These are phyloP conservation scores for Calonectria montana DNA, from an alignment of 2,329 filamentous ascomycete species.

Conservation along the genomic window DNA sequence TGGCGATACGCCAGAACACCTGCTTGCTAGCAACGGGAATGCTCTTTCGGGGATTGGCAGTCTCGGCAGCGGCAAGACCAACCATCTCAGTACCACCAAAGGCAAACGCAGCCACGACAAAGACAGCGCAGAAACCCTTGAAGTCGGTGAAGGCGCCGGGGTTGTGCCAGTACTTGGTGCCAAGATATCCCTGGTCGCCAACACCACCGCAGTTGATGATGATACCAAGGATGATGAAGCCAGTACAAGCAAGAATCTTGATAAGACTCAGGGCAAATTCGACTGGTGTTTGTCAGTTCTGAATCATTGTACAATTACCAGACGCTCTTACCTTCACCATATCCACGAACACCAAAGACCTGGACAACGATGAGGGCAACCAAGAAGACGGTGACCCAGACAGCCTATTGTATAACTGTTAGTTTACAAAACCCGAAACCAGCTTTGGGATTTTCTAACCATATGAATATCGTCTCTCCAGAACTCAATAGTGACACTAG, in stretches of 20 bases:
- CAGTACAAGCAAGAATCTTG: constrained; percentile 78
- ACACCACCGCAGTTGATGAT: constrained; percentile 87
- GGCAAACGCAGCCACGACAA: constrained; percentile 80
- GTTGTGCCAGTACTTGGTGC: constrained; percentile 78
- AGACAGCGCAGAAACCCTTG: constrained; percentile 81
- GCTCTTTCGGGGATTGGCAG: constrained; percentile 80
- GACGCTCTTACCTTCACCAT: constrained; percentile 69
- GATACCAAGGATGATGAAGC: constrained; percentile 81
- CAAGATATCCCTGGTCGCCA: constrained; percentile 79
- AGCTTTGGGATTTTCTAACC: constrained; percentile 3
- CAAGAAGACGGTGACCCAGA: constrained; percentile 88
- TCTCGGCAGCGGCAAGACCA: constrained; percentile 81
- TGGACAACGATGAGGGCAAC: constrained; percentile 82
- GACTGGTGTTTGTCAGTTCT: constrained; percentile 53
- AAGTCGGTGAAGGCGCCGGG: constrained; percentile 88
- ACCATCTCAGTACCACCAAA: constrained; percentile 83
- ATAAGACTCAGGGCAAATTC: constrained; percentile 89
- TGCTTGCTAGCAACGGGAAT: constrained; percentile 91
- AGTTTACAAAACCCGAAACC: neutral
- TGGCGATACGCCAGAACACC: constrained; percentile 92
- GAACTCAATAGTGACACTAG: constrained; percentile 84
- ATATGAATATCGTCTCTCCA: constrained; percentile 76
- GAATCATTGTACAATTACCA: neutral
- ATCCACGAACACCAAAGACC: constrained; percentile 86
- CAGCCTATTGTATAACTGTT: constrained; percentile 52